Conservation (phyloP, 139 green algal genomes). For the Pleodorina starrii region DNA sequence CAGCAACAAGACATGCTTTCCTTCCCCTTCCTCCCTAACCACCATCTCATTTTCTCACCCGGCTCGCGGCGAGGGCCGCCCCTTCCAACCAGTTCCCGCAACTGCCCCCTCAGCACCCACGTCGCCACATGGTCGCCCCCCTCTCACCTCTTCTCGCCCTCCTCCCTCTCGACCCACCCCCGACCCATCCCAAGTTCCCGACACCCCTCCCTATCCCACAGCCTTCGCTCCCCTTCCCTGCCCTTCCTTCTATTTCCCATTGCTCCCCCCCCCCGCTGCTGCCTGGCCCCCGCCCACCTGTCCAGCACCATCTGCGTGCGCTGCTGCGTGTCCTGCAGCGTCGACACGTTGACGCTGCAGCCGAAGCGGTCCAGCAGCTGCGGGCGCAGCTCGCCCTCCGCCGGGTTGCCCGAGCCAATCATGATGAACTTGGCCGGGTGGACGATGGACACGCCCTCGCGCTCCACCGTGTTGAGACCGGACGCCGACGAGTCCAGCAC, state of each 20-base stretch:
- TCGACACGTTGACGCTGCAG: slow-evolving; percentile 87
- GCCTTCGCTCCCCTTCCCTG: neutral
- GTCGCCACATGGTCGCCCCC: too few relatives aligned
- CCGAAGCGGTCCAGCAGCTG: slow-evolving; percentile 98
- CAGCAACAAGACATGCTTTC: neutral
- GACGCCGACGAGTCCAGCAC: slow-evolving; percentile 84
- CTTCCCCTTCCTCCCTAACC: neutral
- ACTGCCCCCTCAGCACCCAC: too few relatives aligned
- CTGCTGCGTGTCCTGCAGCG: slow-evolving; percentile 78
- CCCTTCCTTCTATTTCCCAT: neutral
- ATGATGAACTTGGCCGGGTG: slow-evolving; percentile 97
- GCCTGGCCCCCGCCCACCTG: slow-evolving; percentile 51
- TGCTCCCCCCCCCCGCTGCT: neutral
- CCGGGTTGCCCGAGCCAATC: slow-evolving; percentile 88
- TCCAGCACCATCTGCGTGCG: slow-evolving; percentile 92
- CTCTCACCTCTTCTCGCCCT: too few relatives aligned
- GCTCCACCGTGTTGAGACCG: slow-evolving; percentile 96
- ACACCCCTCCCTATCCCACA: neutral
- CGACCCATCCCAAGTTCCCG: neutral
- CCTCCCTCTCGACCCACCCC: too few relatives aligned
- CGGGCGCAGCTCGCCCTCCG: slow-evolving; percentile 94
- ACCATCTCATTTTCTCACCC: too few relatives aligned
- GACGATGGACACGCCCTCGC: slow-evolving; percentile 92
- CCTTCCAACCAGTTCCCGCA: too few relatives aligned
- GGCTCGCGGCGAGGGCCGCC: too few relatives aligned